Evolutionary conservation across 495 filamentous ascomycete species (phyloP).

Genomic region (Penicillium psychrofluorescens): DNA sequence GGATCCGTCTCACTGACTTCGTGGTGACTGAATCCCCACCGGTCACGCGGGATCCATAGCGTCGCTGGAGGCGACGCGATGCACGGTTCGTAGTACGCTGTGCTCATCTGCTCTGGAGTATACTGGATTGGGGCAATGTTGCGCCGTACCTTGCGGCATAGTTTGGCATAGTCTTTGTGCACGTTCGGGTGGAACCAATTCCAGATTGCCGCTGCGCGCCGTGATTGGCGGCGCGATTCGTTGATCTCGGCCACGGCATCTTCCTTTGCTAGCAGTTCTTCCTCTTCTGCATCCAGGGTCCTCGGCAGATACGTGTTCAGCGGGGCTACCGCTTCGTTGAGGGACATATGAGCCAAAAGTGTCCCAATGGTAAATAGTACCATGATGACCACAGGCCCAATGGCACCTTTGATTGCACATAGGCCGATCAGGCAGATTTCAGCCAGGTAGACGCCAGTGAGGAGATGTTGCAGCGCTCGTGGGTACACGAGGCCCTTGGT

Average conservation of each 20-base stretch:
- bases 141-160: slow-evolving; percentile 63
- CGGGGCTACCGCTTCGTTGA: slow-evolving; percentile 67
- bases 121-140: slow-evolving; percentile 45
- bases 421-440: slow-evolving; percentile 82
- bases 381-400: slow-evolving; percentile 74
- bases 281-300: slow-evolving; percentile 42
- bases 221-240: slow-evolving; percentile 12
- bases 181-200: slow-evolving; percentile 75
- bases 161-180: slow-evolving; percentile 59
- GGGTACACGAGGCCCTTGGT: slow-evolving; percentile 87
- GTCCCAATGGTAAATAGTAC: slow-evolving; percentile 69
- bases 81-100: slow-evolving; percentile 62
- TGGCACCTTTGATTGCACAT: slow-evolving; percentile 60
- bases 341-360: slow-evolving; percentile 65
- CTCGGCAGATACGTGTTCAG: slow-evolving; percentile 69
- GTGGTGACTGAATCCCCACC: slow-evolving; percentile 53
- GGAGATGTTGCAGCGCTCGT: slow-evolving; percentile 75
- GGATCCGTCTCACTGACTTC: slow-evolving; percentile 53
- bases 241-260: slow-evolving; percentile 20
- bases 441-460: slow-evolving; percentile 76
- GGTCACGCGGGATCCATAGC: slow-evolving; percentile 66
- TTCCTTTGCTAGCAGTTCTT: slow-evolving; percentile 27
- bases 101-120: slow-evolving; percentile 43
- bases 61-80: slow-evolving; percentile 50
- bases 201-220: slow-evolving; percentile 30